Conservation (phyloP, 2,329 filamentous ascomycete genomes). For the Madurella fahalii region DNA sequence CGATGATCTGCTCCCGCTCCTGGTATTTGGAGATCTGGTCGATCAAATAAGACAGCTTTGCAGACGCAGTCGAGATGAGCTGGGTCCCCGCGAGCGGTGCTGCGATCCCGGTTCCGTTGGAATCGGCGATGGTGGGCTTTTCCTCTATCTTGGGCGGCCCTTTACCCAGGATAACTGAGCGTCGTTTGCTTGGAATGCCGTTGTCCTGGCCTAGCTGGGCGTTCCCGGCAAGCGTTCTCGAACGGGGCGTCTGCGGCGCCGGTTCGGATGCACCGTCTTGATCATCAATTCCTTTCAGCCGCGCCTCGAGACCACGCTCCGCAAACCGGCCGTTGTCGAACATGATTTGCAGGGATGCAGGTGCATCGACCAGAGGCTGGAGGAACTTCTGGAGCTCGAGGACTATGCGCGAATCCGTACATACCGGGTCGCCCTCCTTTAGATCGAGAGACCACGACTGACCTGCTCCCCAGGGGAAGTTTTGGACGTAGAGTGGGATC, state of each 20-base stretch:
- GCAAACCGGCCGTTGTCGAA: slow-evolving; percentile 44
- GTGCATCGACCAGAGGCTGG: slow-evolving; percentile 41
- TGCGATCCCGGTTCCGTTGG: slow-evolving; percentile 28
- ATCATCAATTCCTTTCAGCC: slow-evolving; percentile 28
- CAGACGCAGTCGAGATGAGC: slow-evolving; percentile 75
- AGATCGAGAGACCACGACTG: slow-evolving; percentile 65
- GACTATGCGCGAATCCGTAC: slow-evolving; percentile 49
- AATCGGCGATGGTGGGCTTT: slow-evolving; percentile 21
- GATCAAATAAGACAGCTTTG: slow-evolving; percentile 82
- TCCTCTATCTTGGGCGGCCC: slow-evolving; percentile 5
- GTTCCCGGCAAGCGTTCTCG: slow-evolving; percentile 38
- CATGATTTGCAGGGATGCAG: slow-evolving; percentile 43
- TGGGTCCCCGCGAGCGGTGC: slow-evolving; percentile 54
- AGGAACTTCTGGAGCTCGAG: slow-evolving; percentile 50
- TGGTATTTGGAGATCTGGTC: slow-evolving; percentile 67
- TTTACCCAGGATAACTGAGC: slow-evolving; percentile 28
- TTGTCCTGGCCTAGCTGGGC: slow-evolving; percentile 40
- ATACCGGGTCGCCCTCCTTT: slow-evolving; percentile 45
- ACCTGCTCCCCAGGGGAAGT: slow-evolving; percentile 60
- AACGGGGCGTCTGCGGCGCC: not conserved
- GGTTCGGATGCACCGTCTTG: slow-evolving; percentile 2
- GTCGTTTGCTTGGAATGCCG: slow-evolving; percentile 31
- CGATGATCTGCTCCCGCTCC: slow-evolving; percentile 73
- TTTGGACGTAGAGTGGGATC: slow-evolving; percentile 66
- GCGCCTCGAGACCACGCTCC: slow-evolving; percentile 36